Evolutionary conservation across 2,329 filamentous ascomycete genomes (phyloP).

Genomic region (Myriangium duriaei): DNA sequence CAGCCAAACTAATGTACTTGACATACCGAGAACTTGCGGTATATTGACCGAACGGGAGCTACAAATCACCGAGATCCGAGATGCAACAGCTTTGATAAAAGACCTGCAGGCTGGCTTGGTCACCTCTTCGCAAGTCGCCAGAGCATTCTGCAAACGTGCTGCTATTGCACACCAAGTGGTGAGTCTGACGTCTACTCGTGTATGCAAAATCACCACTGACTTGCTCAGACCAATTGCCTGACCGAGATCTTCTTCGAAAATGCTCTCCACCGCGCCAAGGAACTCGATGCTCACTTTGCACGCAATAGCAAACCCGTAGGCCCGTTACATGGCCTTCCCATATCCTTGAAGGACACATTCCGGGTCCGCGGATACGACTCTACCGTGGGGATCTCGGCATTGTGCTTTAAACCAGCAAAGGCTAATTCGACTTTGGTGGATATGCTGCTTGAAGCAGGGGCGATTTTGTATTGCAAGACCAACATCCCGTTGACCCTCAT

Average conservation of each 20-base stretch:
- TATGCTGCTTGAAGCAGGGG: constrained; percentile 32
- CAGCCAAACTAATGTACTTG: constrained; percentile 28
- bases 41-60: constrained; percentile 40
- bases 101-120: constrained; percentile 23
- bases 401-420: constrained; percentile 31
- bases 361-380: constrained; percentile 34
- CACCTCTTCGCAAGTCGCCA: constrained; percentile 26
- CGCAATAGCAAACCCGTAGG: constrained; percentile 35
- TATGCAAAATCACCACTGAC: background rate
- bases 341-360: constrained; percentile 57
- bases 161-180: constrained; percentile 34
- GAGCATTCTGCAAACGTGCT: constrained; percentile 36
- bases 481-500: constrained; percentile 44
- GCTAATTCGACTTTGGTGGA: constrained; percentile 31
- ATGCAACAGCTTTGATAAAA: constrained; percentile 30
- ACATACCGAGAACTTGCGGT: constrained; percentile 40
- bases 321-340: constrained; percentile 50
- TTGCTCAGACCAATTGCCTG: constrained; percentile 20
- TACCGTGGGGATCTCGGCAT: constrained; percentile 29
- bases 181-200: background rate
- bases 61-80: constrained; percentile 42
- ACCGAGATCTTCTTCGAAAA: constrained; percentile 10
- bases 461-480: constrained; percentile 41
- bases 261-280: constrained; percentile 35
- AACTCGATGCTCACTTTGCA: constrained; percentile 36